Conservation (phyloP, 164 flowering plant species). For the Malania oleifera region DNA sequence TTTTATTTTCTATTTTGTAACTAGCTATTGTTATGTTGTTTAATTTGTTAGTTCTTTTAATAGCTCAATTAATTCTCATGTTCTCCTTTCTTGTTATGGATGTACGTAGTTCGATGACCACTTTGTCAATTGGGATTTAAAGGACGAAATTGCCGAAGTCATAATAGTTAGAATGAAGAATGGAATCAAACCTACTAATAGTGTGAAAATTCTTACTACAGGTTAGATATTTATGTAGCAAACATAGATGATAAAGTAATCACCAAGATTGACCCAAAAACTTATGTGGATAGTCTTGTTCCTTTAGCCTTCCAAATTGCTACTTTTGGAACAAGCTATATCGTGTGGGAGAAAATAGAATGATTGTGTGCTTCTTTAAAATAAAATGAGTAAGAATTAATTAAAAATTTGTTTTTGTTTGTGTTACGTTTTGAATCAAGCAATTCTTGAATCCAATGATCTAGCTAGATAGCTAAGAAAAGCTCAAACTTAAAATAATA, state of each 20-base stretch:
- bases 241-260: constrained; percentile 46
- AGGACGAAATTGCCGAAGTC: constrained; percentile 48
- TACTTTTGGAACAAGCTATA: constrained; percentile 47
- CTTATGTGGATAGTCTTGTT: constrained; percentile 52
- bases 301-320: constrained; percentile 48
- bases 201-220: constrained; percentile 41
- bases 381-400: too few relatives aligned
- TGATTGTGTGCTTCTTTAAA: too few relatives aligned
- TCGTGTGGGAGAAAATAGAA: constrained; percentile 75
- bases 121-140: constrained; percentile 62
- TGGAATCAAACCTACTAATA: constrained; percentile 43
- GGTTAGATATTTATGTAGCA: constrained; percentile 65
- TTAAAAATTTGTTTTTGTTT: too few relatives aligned
- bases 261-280: constrained; percentile 57
- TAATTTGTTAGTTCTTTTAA: not conserved
- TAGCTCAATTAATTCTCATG: not conserved
- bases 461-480: too few relatives aligned
- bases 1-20: not conserved
- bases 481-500: too few relatives aligned
- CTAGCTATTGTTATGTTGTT: not conserved
- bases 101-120: constrained; percentile 97
- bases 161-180: constrained; percentile 38
- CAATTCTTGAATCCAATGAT: too few relatives aligned
- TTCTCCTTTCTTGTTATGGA: too few relatives aligned
- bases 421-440: too few relatives aligned